A percentile compares a stretch with the other conserved stretches of the same genome.
Evolutionary conservation across 768 basidiomycete genomes (phyloP).

Genomic region (Kwoniella pini): DNA sequence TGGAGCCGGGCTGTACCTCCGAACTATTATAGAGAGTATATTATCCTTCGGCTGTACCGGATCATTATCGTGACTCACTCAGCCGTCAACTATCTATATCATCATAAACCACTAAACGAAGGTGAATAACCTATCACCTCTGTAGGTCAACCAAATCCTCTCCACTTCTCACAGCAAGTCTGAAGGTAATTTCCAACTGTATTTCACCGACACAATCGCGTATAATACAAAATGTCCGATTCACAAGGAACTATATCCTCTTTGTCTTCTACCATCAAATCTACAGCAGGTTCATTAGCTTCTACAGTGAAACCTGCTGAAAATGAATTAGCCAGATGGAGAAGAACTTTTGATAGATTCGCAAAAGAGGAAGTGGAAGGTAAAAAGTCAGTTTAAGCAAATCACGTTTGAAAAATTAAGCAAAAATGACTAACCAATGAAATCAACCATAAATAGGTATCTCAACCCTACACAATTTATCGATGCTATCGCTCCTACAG

Average conservation of each 20-base stretch:
- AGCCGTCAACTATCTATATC: too few relatives aligned
- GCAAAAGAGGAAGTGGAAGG: conserved; percentile 71
- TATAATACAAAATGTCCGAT: conserved; percentile 21
- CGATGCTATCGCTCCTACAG: conserved; percentile 86
- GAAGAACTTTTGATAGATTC: conserved; percentile 78
- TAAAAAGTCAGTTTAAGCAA: conserved; percentile 65
- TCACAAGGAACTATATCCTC: conserved; percentile 21
- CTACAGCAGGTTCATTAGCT: conserved; percentile 28
- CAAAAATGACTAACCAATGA: neutral
- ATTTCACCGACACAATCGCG: neutral
- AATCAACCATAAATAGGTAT: conserved; percentile 60
- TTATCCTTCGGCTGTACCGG: neutral
- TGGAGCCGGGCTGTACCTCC: neutral
- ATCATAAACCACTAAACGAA: too few relatives aligned
- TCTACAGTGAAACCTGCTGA: conserved; percentile 58
- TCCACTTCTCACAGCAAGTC: neutral
- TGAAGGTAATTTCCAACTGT: neutral
- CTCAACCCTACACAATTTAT: conserved; percentile 86
- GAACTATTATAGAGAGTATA: neutral
- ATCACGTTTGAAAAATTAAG: neutral
- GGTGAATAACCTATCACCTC: too few relatives aligned
- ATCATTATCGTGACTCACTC: too few relatives aligned
- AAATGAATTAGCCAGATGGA: conserved; percentile 84
- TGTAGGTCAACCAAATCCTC: too few relatives aligned
- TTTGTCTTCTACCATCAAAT: conserved; percentile 29